Percentiles rank a stretch among this genome's conserved stretches.
Conservation (phyloP, 2,329 filamentous ascomycete species). For the Botrytis squamosa region DNA sequence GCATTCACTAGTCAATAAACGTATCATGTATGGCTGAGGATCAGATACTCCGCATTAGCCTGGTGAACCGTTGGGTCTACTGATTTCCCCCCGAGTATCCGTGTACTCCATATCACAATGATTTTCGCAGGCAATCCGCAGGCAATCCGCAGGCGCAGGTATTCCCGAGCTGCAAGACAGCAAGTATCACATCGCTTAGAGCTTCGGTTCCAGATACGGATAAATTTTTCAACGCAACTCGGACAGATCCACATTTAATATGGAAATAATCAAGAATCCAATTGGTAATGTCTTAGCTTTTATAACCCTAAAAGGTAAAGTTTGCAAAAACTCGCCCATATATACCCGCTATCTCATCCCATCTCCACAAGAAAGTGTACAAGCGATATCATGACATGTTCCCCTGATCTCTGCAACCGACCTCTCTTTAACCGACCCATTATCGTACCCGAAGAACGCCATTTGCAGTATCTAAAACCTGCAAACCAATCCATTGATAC, state of each 20-base stretch:
- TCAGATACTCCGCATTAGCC: background rate
- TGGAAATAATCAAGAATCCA: background rate
- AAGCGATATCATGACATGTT: conserved; percentile 8
- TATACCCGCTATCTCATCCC: background rate
- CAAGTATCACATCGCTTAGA: conserved; percentile 3
- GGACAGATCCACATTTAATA: background rate
- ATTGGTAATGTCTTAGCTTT: conserved; percentile 6
- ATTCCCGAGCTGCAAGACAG: background rate
- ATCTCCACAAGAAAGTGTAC: conserved; percentile 5
- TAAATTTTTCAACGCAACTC: background rate
- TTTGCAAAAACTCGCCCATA: background rate
- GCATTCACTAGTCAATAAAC: background rate
- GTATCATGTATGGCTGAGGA: background rate
- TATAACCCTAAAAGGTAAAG: background rate
- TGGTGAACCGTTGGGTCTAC: background rate
- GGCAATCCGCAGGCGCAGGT: background rate
- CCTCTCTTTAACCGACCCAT: conserved; percentile 2
- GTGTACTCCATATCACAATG: background rate
- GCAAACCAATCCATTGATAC: conserved; percentile 15
- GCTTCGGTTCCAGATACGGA: background rate
- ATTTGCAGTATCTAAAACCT: conserved; percentile 10
- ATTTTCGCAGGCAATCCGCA: background rate
- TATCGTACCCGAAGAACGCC: conserved; percentile 19
- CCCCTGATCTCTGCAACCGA: conserved; percentile 15
- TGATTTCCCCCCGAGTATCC: background rate